phyloP scores from a whole-genome alignment of 495 filamentous ascomycete genomes.

The Neurospora intermedia region DNA sequence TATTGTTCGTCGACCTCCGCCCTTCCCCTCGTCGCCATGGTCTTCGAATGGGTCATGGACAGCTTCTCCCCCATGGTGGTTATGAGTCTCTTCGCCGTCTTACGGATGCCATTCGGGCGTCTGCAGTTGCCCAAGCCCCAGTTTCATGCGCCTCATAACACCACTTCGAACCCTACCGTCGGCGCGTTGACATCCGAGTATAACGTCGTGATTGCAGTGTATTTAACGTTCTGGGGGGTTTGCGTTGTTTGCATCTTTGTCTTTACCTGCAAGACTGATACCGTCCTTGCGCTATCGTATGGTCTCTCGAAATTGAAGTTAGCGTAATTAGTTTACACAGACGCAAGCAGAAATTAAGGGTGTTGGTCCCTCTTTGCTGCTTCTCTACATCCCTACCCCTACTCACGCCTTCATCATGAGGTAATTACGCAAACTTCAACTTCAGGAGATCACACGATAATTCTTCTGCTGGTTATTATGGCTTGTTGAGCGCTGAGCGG shows the following conservation, averaged over 20 bases:
- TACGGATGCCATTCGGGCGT: conserved; percentile 45
- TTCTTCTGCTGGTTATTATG: conserved; percentile 40
- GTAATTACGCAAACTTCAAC: too few relatives aligned
- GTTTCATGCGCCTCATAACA: conserved; percentile 37
- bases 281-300: conserved; percentile 31
- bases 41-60: conserved; percentile 42
- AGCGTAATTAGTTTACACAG: too few relatives aligned
- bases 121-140: conserved; percentile 41
- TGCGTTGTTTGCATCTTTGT: conserved; percentile 44
- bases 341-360: too few relatives aligned
- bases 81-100: conserved; percentile 45
- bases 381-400: too few relatives aligned
- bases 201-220: conserved; percentile 39
- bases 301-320: too few relatives aligned
- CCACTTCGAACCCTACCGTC: conserved; percentile 32
- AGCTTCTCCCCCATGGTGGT: conserved; percentile 50
- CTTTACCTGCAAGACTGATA: conserved; percentile 44
- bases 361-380: too few relatives aligned
- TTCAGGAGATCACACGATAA: conserved; percentile 1
- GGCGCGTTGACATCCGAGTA: conserved; percentile 27
- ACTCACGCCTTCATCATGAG: too few relatives aligned
- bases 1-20: conserved; percentile 44
- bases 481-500: conserved; percentile 38
- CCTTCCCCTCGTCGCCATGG: conserved; percentile 35
- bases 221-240: conserved; percentile 49